These are phyloP conservation scores for Cydonia oblonga DNA, from an alignment of 331 rosid species.

Conservation along the genomic window DNA sequence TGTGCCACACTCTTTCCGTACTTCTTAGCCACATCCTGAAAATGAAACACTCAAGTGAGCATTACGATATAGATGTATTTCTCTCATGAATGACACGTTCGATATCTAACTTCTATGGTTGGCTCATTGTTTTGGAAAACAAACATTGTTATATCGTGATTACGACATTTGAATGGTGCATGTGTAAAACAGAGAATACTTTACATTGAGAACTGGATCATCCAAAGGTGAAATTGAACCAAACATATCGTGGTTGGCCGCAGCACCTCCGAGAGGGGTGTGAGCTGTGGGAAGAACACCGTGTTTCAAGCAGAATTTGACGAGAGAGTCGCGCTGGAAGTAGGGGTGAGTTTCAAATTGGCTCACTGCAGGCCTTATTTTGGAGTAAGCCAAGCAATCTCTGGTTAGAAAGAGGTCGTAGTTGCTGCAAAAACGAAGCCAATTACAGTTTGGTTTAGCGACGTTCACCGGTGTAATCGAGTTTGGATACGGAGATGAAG, in stretches of 20 bases:
- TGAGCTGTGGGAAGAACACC: conserved; percentile 72
- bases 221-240: conserved; percentile 68
- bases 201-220: conserved; percentile 63
- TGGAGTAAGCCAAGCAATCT: conserved; percentile 85
- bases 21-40: conserved; percentile 55
- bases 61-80: too few species aligned
- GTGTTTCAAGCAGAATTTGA: conserved; percentile 75
- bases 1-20: conserved; percentile 56
- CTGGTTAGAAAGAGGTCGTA: conserved; percentile 68
- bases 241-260: conserved; percentile 61
- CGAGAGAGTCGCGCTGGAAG: conserved; percentile 72
- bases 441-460: neutral
- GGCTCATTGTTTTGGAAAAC: too few species aligned
- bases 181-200: neutral
- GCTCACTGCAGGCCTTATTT: conserved; percentile 86
- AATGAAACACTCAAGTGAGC: neutral
- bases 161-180: too few species aligned
- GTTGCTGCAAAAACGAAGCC: conserved; percentile 52
- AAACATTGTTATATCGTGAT: too few species aligned
- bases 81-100: too few species aligned
- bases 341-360: conserved; percentile 88
- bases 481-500: neutral
- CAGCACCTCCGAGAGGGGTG: conserved; percentile 86
- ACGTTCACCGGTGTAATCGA: neutral
- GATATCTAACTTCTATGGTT: too few species aligned